Evolutionary conservation across 75 land plant genomes (phyloP), one percentile per base, ranked within the genome.

Genomic region (Pinus albicaulis): DNA sequence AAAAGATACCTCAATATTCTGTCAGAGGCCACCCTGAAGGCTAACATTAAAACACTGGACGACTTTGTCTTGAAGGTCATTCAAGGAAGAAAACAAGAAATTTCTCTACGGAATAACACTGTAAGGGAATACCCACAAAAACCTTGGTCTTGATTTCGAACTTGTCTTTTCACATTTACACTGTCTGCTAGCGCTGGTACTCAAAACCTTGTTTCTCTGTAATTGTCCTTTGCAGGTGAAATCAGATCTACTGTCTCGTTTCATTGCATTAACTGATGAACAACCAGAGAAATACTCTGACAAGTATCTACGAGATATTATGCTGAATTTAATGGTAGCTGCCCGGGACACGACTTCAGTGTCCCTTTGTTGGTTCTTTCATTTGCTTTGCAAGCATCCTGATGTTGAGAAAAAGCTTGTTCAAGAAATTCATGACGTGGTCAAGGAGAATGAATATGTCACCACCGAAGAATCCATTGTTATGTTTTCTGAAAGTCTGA

Each of bases 331-430:
- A 75, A 70, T 94, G 24, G 82, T 94, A 28, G 94, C 92, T 15
- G 92, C 92, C 4, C 82, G 86, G 63, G 98, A 92, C 83, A 92
- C 98, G 55, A 86, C 98, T 31, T 89, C 95, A 52, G 70, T 72
- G 13, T 88, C 92, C 3, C 85, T 94, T 20, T 82, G 93, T 4
- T 94, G 98, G 98, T 92, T 94, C 68, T 53, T 88, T 65, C 92
- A 88, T 83, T 71, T 87, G 83, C 81, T 94, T n/a, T 86, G 92
- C 83, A 81, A 82, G 71, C 68, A 90, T 59, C 95, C 92, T 52
- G 66, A 16, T 14, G 80, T 88, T 12, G 89, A 87, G 11, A 85
- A 90, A 59, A 79, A 73, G 72, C 25, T 84, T 25, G 24, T 70
- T 16, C 38, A 73, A 52, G 86, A 85, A 56, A 57, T 85, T 25